Conservation (phyloP, 345 rosid genomes). For the Angophora floribunda region DNA sequence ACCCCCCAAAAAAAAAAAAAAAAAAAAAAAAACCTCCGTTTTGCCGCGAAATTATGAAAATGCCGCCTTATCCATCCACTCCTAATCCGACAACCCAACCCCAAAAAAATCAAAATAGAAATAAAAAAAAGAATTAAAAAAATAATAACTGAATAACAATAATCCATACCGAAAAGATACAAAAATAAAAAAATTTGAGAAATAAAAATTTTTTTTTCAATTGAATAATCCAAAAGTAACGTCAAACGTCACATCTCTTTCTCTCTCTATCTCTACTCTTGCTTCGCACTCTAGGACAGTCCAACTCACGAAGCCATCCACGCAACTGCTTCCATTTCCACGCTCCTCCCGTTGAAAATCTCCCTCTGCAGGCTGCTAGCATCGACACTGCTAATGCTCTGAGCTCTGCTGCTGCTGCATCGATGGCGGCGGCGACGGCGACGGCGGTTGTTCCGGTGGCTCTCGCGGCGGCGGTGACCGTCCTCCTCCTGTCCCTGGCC, state of each 20-base stretch:
- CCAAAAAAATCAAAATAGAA: background rate
- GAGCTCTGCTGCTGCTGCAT: background rate
- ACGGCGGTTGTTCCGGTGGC: background rate
- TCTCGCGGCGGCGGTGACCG: background rate
- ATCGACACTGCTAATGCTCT: background rate
- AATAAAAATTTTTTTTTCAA: background rate
- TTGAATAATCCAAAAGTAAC: background rate
- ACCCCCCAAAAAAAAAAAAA: too few relatives aligned
- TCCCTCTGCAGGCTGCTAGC: background rate
- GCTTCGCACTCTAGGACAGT: background rate
- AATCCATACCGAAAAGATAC: background rate
- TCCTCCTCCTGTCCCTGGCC: background rate
- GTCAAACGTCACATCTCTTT: background rate
- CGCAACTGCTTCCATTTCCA: background rate
- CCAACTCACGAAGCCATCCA: background rate
- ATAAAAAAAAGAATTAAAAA: background rate
- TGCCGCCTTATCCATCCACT: background rate
- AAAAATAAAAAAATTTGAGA: accelerated
- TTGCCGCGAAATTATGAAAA: too few relatives aligned
- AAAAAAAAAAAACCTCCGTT: background rate
- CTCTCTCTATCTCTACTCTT: background rate
- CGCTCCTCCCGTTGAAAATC: background rate
- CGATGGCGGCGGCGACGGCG: background rate
- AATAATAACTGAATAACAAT: too few relatives aligned
- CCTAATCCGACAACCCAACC: background rate